phyloP scores from a whole-genome alignment of 1,139 yeast species.

The Pneumocystis canis region DNA sequence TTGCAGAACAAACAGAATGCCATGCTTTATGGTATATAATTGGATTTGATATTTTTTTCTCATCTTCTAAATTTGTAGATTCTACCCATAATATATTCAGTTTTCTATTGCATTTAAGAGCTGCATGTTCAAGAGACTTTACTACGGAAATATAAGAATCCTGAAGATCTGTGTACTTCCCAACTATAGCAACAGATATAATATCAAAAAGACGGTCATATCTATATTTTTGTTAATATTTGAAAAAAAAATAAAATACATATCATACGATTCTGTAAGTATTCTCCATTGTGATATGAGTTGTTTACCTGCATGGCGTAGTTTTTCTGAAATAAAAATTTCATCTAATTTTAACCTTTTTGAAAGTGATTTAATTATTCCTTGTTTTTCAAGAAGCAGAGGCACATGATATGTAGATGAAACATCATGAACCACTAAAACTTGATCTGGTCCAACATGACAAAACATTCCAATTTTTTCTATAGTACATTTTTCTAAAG shows the following conservation, averaged over 20 bases:
- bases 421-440: slow-evolving; percentile 91
- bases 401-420: slow-evolving; percentile 97
- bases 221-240: neutral
- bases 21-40: slow-evolving; percentile 85
- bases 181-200: slow-evolving; percentile 89
- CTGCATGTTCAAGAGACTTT: slow-evolving; percentile 86
- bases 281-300: slow-evolving; percentile 67
- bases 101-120: slow-evolving; percentile 75
- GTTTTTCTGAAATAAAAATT: slow-evolving; percentile 38
- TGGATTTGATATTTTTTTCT: slow-evolving; percentile 37
- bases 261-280: slow-evolving; percentile 47
- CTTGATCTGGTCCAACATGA: slow-evolving; percentile 96
- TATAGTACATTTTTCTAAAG: slow-evolving; percentile 66
- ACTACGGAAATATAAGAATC: slow-evolving; percentile 92
- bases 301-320: slow-evolving; percentile 47
- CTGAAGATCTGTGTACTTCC: slow-evolving; percentile 89
- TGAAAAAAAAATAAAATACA: neutral
- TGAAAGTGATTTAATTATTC: slow-evolving; percentile 58
- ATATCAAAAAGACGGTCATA: slow-evolving; percentile 68
- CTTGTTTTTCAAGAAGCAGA: slow-evolving; percentile 72
- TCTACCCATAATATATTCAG: slow-evolving; percentile 92
- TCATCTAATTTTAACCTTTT: slow-evolving; percentile 50
- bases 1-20: slow-evolving; percentile 87
- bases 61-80: slow-evolving; percentile 75
- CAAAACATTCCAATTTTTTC: slow-evolving; percentile 97